A percentile compares a stretch with the other conserved stretches of the same genome.
Evolutionary conservation across 2,329 filamentous ascomycete genomes (phyloP).

Genomic region (Epichloe coenophiala): DNA sequence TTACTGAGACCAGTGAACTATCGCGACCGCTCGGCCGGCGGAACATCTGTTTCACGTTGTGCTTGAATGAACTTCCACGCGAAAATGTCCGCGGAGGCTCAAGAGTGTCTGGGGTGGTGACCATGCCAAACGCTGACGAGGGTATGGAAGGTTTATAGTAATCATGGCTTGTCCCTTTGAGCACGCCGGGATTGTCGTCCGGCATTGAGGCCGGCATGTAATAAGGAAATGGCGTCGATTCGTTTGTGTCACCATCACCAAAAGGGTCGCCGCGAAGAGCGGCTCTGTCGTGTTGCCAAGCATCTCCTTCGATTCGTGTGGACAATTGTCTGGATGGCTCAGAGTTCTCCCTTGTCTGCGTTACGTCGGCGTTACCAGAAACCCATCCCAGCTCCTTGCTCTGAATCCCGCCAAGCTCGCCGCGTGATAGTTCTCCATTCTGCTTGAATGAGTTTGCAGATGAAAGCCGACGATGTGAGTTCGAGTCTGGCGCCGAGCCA

Average conservation of each 20-base stretch:
- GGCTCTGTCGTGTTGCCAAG: background rate
- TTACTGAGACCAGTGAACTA: constrained; percentile 14
- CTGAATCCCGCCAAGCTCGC: constrained; percentile 8
- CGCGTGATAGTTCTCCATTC: constrained; percentile 15
- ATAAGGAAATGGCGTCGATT: constrained; percentile 5
- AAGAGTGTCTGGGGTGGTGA: constrained; percentile 11
- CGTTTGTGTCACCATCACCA: constrained; percentile 5
- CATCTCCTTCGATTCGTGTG: background rate
- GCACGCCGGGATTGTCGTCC: constrained; percentile 18
- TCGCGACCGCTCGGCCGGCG: constrained; percentile 21
- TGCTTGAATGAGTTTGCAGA: constrained; percentile 24
- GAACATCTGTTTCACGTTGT: constrained; percentile 24
- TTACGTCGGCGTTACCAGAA: constrained; percentile 6
- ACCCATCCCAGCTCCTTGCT: constrained; percentile 16
- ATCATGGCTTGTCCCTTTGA: constrained; percentile 24
- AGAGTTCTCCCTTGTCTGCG: background rate
- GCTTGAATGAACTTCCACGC: constrained; percentile 20
- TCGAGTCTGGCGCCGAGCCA: constrained; percentile 6
- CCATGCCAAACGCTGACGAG: constrained; percentile 28
- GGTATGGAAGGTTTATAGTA: constrained; percentile 29
- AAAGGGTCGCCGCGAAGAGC: background rate
- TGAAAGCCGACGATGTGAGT: constrained; percentile 18
- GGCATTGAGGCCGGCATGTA: constrained; percentile 15
- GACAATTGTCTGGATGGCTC: background rate
- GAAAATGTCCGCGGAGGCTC: constrained; percentile 12